Evolutionary conservation across 176 grass and related monocot species (phyloP), one percentile per base, ranked within the genome.

Genomic region (Phragmites australis): DNA sequence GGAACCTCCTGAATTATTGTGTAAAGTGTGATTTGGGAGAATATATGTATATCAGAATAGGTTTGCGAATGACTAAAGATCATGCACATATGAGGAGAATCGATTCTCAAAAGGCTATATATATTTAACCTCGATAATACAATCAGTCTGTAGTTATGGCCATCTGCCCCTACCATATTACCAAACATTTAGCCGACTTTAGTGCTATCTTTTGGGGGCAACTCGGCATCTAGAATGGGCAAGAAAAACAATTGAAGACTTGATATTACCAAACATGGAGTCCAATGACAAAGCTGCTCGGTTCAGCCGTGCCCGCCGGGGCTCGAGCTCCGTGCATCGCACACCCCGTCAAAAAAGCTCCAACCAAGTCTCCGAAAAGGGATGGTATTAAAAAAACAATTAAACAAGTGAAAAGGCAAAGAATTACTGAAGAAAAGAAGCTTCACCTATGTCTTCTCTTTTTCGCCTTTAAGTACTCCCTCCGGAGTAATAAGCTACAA

Each of bases 1-100:
- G 72, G 84, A 87, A 91, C 78, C 79, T 94, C 74, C 91, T 94
- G 83, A 91, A 88, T 94, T 91, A 94, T 94, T 89, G 92, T 44
- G 45, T 51, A 94, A 94, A 91, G 82, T 79, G 75, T 82, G 88
- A 89, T 86, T 85, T 89, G 60, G 88, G 83, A 67, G 88, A 89
- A 89, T 89, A 89, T 89, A 81, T 89, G 77, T 89, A 50, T 79
- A 85, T 86, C 78, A 60, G 78, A 77, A 89, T 86, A 86, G 83
- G 88, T 65, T 85, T 86, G 50, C 77, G 87, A 85, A 77, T 76
- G 77, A 56, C 47, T 77, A 81, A 70, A 85, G 77, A 71, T 81
- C 70, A 81, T 76, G 86, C 86, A 80, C 83, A 75, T 87, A 86
- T 88, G 82, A 77, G 75, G 79, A 86, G 92, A 94, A 94, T 94